A percentile compares a stretch with the other conserved stretches of the same genome.
Conservation (phyloP, 306 rosid genomes). For the Vigna hirtella region DNA sequence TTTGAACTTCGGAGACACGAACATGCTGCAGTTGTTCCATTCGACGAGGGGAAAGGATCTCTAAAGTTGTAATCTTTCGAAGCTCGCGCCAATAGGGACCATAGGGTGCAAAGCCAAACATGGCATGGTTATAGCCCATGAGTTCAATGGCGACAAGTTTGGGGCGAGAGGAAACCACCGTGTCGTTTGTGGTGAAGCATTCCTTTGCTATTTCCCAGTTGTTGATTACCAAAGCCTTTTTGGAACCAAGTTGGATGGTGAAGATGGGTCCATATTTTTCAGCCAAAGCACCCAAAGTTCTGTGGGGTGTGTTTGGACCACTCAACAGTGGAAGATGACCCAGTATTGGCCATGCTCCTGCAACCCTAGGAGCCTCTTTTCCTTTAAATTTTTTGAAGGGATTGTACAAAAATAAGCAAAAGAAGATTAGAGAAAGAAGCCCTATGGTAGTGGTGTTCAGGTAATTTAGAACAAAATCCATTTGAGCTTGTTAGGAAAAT, state of each 20-base stretch:
- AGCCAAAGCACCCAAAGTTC: conserved; percentile 41
- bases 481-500: too few species aligned
- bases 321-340: conserved; percentile 43
- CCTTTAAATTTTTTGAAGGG: not conserved
- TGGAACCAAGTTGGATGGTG: conserved; percentile 36
- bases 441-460: not conserved
- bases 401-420: not conserved
- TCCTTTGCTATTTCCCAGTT: conserved; percentile 45
- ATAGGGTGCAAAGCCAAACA: conserved; percentile 30
- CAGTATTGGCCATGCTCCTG: conserved; percentile 51
- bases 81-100: conserved; percentile 45
- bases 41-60: conserved; percentile 18
- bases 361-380: conserved; percentile 1
- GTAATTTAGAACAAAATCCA: not conserved
- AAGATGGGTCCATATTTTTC: conserved; percentile 48
- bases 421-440: not conserved
- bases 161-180: conserved; percentile 38
- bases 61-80: not conserved
- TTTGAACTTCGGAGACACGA: conserved; percentile 7
- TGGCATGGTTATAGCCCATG: conserved; percentile 24
- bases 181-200: conserved; percentile 50
- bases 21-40: not conserved
- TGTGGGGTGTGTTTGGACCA: conserved; percentile 21
- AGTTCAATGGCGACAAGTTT: not conserved
- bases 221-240: conserved; percentile 26